Conservation (phyloP, 2,329 filamentous ascomycete genomes). For the Cladosporium sp. region DNA sequence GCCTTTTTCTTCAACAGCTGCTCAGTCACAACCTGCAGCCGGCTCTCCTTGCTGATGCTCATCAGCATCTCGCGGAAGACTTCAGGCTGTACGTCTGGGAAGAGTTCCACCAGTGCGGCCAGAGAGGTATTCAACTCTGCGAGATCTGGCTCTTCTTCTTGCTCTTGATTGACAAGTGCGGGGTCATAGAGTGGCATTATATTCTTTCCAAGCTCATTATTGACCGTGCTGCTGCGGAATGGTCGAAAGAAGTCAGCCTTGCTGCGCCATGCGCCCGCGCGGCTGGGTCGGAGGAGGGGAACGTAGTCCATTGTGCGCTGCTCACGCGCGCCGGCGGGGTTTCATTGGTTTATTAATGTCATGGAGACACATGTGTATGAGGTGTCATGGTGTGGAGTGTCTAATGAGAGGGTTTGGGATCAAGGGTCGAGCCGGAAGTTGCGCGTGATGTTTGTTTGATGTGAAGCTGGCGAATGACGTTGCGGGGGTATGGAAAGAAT, state of each 20-base stretch:
- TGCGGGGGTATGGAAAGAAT: too few species aligned
- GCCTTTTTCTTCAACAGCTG: constrained; percentile 67
- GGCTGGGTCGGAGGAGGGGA: constrained; percentile 22
- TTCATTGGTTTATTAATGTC: neutral
- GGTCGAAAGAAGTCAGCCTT: constrained; percentile 32
- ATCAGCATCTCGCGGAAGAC: constrained; percentile 78
- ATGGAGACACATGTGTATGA: neutral
- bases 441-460: too few species aligned
- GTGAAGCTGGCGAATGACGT: too few species aligned
- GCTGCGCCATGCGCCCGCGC: constrained; percentile 26
- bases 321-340: neutral
- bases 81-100: constrained; percentile 76
- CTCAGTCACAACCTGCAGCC: constrained; percentile 72
- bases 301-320: constrained; percentile 25
- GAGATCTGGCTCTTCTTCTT: constrained; percentile 53
- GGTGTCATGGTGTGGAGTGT: neutral
- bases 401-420: too few species aligned
- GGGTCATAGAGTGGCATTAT: constrained; percentile 25
- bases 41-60: constrained; percentile 70
- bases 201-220: constrained; percentile 21
- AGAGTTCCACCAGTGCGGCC: constrained; percentile 64
- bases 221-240: constrained; percentile 25
- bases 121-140: constrained; percentile 67
- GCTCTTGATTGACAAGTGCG: constrained; percentile 13
- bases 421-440: too few species aligned